Percentiles rank a stretch among this genome's conserved stretches.
phyloP scores from a whole-genome alignment of 2,329 filamentous ascomycete species.

The Orbilia oligospora region DNA sequence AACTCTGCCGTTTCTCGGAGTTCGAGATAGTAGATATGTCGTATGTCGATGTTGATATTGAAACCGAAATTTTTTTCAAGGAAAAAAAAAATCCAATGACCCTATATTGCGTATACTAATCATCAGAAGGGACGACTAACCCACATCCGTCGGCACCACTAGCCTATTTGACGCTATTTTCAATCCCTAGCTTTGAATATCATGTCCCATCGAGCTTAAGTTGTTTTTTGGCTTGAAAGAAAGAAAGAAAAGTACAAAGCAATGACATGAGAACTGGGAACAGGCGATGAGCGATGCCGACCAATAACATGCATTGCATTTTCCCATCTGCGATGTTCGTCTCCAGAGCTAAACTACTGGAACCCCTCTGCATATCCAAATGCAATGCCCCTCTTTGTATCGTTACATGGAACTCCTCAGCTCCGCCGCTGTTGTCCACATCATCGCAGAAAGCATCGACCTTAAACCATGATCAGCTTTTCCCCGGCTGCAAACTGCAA shows the following conservation, averaged over 20 bases:
- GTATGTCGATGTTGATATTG: slow-evolving; percentile 3
- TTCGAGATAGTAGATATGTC: slow-evolving; percentile 12
- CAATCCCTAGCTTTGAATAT: slow-evolving; percentile 14
- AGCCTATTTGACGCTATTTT: slow-evolving; percentile 43
- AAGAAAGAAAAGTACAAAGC: slow-evolving; percentile 2
- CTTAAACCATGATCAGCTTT: slow-evolving; percentile 6
- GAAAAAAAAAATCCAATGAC: background rate
- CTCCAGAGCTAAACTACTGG: slow-evolving; percentile 17
- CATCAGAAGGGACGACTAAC: slow-evolving; percentile 14
- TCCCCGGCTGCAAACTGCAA: slow-evolving; percentile 29
- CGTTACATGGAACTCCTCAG: slow-evolving; percentile 32
- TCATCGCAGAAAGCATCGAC: background rate
- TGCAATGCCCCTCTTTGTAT: slow-evolving; percentile 9
- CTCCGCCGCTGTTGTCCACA: slow-evolving; percentile 3
- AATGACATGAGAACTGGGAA: background rate
- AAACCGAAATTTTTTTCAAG: too few species aligned
- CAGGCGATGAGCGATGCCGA: slow-evolving; percentile 25
- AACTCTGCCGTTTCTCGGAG: slow-evolving; percentile 15
- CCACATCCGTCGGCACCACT: slow-evolving; percentile 41
- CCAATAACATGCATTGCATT: slow-evolving; percentile 22
- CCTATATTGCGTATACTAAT: slow-evolving; percentile 31
- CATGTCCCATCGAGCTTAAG: background rate
- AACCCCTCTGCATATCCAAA: slow-evolving; percentile 1
- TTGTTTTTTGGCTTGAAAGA: background rate
- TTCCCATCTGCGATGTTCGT: slow-evolving; percentile 22